Evolutionary conservation across 306 rosid species (phyloP).

Genomic region (Quercus robur): DNA sequence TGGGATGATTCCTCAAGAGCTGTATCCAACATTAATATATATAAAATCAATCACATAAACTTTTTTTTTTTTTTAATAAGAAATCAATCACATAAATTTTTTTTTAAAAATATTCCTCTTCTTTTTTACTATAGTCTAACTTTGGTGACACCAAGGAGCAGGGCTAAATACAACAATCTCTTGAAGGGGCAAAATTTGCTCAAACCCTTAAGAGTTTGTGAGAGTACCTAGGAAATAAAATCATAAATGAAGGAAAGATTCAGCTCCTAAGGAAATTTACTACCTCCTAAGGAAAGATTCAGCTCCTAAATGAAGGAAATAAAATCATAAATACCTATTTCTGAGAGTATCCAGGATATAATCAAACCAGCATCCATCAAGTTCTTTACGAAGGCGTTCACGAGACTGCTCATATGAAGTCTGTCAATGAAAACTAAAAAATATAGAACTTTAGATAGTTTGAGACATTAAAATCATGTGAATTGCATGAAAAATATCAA

Average conservation of each 20-base stretch:
- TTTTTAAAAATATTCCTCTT: neutral
- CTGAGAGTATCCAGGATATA: constrained; percentile 59
- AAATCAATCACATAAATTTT: neutral
- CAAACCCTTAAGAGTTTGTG: neutral
- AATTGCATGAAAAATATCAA: too few species aligned
- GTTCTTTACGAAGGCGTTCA: constrained; percentile 51
- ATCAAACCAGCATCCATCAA: constrained; percentile 82
- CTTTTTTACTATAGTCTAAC: neutral
- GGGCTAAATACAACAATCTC: constrained; percentile 6
- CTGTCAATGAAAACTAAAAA: constrained; percentile 72
- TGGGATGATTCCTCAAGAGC: constrained; percentile 72
- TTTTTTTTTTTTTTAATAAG: neutral
- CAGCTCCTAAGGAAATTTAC: too few species aligned
- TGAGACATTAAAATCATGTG: neutral
- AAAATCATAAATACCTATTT: constrained; percentile 42
- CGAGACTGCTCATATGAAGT: constrained; percentile 57
- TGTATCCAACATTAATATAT: constrained; percentile 30
- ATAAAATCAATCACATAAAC: constrained; percentile 4
- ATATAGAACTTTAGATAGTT: constrained; percentile 69
- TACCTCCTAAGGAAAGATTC: neutral
- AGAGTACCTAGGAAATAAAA: too few species aligned
- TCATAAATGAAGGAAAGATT: too few species aligned
- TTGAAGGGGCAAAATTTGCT: neutral
- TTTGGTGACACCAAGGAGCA: constrained; percentile 10
- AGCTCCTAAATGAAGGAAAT: neutral